phyloP scores from a whole-genome alignment of 2,329 filamentous ascomycete genomes.

The Hymenoscyphus fructigenus region DNA sequence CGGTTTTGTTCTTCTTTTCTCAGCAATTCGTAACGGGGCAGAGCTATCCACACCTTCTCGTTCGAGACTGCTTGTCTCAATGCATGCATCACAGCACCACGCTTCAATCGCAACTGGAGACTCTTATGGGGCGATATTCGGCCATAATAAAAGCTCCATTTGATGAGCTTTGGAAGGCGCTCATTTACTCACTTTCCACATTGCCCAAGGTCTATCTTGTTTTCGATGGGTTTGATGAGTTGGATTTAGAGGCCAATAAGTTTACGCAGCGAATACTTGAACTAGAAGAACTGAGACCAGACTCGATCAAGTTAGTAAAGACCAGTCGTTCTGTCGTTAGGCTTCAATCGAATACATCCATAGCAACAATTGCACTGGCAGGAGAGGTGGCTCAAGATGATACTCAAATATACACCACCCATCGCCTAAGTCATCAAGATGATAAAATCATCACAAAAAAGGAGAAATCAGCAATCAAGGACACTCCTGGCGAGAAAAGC shows the following conservation, averaged over 20 bases:
- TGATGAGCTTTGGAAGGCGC: slow-evolving; percentile 33
- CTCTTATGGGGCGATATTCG: slow-evolving; percentile 9
- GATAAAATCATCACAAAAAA: too few species aligned
- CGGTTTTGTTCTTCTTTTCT: slow-evolving; percentile 39
- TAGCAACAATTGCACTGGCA: too few species aligned
- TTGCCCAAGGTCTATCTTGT: slow-evolving; percentile 41
- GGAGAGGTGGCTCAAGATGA: too few species aligned
- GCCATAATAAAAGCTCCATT: slow-evolving; percentile 28
- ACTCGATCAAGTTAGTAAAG: slow-evolving; percentile 41
- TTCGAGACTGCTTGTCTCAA: slow-evolving; percentile 39
- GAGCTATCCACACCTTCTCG: slow-evolving; percentile 27
- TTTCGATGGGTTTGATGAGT: slow-evolving; percentile 50
- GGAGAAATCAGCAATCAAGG: slow-evolving; percentile 19
- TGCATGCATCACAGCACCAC: slow-evolving; percentile 29
- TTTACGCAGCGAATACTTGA: slow-evolving; percentile 38
- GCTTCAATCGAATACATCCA: too few species aligned
- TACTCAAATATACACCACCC: too few species aligned
- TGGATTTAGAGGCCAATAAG: slow-evolving; percentile 39
- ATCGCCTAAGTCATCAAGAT: too few species aligned
- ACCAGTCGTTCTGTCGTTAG: slow-evolving; percentile 40
- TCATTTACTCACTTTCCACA: slow-evolving; percentile 24
- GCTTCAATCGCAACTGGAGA: slow-evolving; percentile 15
- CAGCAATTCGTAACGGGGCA: slow-evolving; percentile 40
- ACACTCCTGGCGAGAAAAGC: slow-evolving; percentile 1
- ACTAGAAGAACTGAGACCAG: slow-evolving; percentile 35